Conservation (phyloP, 2,329 filamentous ascomycete species). For the Drechslerella dactyloides region DNA sequence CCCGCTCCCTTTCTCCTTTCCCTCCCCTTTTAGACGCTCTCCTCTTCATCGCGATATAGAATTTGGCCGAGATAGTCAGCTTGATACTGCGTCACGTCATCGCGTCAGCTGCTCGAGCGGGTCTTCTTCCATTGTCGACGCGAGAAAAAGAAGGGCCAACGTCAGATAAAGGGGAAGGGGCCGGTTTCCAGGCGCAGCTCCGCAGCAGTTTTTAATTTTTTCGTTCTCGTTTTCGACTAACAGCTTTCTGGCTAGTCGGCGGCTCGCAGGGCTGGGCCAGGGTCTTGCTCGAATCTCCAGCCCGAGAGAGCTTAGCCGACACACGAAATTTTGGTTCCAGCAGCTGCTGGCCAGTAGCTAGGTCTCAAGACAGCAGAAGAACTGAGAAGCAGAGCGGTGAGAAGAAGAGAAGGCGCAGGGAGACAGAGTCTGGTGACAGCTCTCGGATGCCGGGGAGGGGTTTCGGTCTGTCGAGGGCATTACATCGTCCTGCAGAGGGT, state of each 20-base stretch:
- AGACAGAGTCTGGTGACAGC: constrained; percentile 32
- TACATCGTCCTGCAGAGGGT: constrained; percentile 11
- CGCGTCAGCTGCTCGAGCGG: background rate
- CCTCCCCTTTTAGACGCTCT: background rate
- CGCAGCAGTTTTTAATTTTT: constrained; percentile 1
- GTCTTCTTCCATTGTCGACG: constrained; percentile 12
- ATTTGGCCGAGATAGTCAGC: background rate
- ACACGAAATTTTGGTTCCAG: background rate
- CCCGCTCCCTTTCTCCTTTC: background rate
- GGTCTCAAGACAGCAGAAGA: constrained; percentile 3
- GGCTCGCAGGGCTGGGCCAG: constrained; percentile 26
- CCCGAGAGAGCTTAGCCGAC: constrained; percentile 31
- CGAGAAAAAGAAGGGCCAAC: too few species aligned
- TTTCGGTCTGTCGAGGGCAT: background rate
- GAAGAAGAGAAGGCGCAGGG: constrained; percentile 7
- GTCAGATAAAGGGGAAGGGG: constrained; percentile 1
- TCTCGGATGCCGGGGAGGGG: background rate
- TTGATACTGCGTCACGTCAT: background rate
- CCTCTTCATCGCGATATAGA: background rate
- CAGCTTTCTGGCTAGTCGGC: constrained; percentile 11
- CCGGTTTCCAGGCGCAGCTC: background rate
- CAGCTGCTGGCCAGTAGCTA: background rate
- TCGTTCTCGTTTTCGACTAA: background rate
- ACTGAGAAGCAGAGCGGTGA: constrained; percentile 9
- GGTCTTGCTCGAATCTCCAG: constrained; percentile 6